Conservation (phyloP, 768 basidiomycete genomes). For the Psilocybe tampanensis region DNA sequence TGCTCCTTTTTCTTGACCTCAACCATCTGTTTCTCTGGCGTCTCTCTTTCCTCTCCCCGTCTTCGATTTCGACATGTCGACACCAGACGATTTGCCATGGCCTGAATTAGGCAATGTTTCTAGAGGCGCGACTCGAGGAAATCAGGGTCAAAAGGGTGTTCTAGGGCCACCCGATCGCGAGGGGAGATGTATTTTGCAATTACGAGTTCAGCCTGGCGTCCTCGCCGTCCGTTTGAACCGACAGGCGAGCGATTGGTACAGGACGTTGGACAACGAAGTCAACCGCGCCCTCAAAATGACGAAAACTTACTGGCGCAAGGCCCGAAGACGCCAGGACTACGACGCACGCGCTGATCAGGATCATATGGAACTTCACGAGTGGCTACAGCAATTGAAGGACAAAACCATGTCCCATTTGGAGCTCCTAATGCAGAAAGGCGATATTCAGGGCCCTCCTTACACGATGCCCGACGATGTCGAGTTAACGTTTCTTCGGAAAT, state of each 20-base stretch:
- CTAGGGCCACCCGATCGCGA: conserved; percentile 71
- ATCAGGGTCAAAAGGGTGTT: conserved; percentile 85
- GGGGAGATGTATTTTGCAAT: conserved; percentile 76
- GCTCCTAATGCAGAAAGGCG: conserved; percentile 85
- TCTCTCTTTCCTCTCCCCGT: conserved; percentile 23
- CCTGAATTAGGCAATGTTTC: conserved; percentile 86
- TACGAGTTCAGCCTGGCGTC: conserved; percentile 83
- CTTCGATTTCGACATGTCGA: conserved; percentile 42
- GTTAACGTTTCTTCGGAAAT: conserved; percentile 77
- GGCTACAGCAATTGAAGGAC: conserved; percentile 86
- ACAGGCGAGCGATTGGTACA: conserved; percentile 83
- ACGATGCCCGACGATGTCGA: conserved; percentile 80
- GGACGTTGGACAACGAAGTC: conserved; percentile 75
- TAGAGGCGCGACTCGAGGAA: conserved; percentile 80
- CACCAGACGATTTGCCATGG: conserved; percentile 81
- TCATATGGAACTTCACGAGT: conserved; percentile 88
- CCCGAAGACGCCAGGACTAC: conserved; percentile 81
- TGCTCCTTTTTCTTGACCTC: conserved; percentile 28
- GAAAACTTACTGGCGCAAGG: conserved; percentile 86
- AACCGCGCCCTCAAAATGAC: conserved; percentile 81
- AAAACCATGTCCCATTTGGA: conserved; percentile 89
- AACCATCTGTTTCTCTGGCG: conserved; percentile 27
- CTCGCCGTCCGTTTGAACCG: conserved; percentile 75
- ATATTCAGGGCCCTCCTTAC: conserved; percentile 83
- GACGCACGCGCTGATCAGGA: conserved; percentile 85